These are phyloP conservation scores for Euphorbia peplus DNA, from an alignment of 345 rosid genomes.

Conservation along the genomic window DNA sequence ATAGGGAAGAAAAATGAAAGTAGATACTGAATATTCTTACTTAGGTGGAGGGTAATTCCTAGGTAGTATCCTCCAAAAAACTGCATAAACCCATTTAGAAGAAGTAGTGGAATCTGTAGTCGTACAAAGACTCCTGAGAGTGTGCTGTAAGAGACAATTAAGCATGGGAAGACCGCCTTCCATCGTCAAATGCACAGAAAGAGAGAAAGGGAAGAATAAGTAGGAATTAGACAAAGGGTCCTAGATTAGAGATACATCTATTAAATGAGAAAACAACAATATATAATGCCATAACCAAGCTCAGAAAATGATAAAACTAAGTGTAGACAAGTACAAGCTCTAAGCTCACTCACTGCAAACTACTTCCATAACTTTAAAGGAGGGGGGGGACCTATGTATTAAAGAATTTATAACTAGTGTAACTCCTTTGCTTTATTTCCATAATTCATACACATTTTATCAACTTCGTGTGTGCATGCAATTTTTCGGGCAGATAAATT, in stretches of 20 bases:
- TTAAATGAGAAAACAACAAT: slow-evolving; percentile 10
- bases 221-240: slow-evolving; percentile 15
- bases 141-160: slow-evolving; percentile 60
- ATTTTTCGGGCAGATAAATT: slow-evolving; percentile 14
- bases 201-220: slow-evolving; percentile 4
- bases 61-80: slow-evolving; percentile 77
- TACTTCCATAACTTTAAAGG: background rate
- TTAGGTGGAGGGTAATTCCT: slow-evolving; percentile 77
- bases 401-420: slow-evolving; percentile 1
- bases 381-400: slow-evolving; percentile 17
- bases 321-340: slow-evolving; percentile 25
- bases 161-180: slow-evolving; percentile 65
- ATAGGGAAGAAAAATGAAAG: background rate
- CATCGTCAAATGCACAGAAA: slow-evolving; percentile 31
- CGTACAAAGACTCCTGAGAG: slow-evolving; percentile 51
- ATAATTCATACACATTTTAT: background rate
- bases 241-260: slow-evolving; percentile 18
- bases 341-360: slow-evolving; percentile 1
- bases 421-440: background rate
- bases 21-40: slow-evolving; percentile 31
- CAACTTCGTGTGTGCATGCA: slow-evolving; percentile 6
- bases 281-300: slow-evolving; percentile 12
- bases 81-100: slow-evolving; percentile 74
- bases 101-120: slow-evolving; percentile 45
- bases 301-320: slow-evolving; percentile 11